These are phyloP conservation scores for Daedalea quercina DNA, from an alignment of 768 basidiomycete species.

Conservation along the genomic window DNA sequence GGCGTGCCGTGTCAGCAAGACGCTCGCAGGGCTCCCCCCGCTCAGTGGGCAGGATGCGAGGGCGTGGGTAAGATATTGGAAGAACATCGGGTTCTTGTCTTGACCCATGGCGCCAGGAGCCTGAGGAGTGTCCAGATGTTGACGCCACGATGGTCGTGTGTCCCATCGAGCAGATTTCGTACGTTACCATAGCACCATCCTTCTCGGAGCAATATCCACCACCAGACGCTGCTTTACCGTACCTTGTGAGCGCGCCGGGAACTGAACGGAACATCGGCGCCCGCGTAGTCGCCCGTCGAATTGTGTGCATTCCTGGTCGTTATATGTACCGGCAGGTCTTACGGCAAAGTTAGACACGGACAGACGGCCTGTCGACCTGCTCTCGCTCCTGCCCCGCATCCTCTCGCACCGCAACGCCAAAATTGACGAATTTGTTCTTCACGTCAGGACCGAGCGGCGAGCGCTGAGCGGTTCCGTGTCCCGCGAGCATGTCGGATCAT, in stretches of 20 bases:
- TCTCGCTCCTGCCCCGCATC: too few relatives aligned
- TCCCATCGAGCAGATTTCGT: background rate
- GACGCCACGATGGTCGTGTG: background rate
- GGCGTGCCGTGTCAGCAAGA: conserved; percentile 6
- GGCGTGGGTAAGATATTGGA: conserved; percentile 11
- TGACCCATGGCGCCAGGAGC: background rate
- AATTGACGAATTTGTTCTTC: too few relatives aligned
- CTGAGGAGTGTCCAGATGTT: background rate
- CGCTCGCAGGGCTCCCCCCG: conserved; percentile 5
- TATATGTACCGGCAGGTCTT: too few relatives aligned
- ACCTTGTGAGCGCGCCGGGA: too few relatives aligned
- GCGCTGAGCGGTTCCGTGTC: background rate
- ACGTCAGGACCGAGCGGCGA: too few relatives aligned
- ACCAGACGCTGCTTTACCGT: background rate
- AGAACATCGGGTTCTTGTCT: conserved; percentile 5
- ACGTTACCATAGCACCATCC: background rate
- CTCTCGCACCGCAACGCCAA: too few relatives aligned
- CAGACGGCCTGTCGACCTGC: too few relatives aligned
- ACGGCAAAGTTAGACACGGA: too few relatives aligned
- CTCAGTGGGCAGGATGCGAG: conserved; percentile 11
- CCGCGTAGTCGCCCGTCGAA: too few relatives aligned
- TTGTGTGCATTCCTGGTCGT: too few relatives aligned
- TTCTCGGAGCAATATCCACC: background rate
- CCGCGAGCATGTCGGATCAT: background rate
- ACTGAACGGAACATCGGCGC: too few relatives aligned